Conservation (phyloP, 805 yeast genomes). For the Saccharomycopsis sp. region DNA sequence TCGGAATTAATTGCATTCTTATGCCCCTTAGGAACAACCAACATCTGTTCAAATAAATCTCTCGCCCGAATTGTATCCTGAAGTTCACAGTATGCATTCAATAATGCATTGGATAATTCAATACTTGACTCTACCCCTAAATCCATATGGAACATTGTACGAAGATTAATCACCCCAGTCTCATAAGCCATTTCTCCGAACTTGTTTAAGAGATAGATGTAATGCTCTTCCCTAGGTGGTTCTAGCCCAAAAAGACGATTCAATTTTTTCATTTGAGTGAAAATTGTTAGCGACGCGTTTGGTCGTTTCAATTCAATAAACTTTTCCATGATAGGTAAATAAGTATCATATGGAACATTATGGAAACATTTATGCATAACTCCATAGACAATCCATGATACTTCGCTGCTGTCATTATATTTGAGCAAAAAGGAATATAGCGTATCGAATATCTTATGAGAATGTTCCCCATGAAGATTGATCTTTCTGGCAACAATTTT, state of each 20-base stretch:
- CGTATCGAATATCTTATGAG: conserved; percentile 34
- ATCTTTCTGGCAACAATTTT: conserved; percentile 19
- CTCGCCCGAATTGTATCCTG: conserved; percentile 49
- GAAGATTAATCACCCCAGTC: conserved; percentile 58
- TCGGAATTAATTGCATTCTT: conserved; percentile 25
- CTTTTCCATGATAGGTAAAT: conserved; percentile 48
- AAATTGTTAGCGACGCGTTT: conserved; percentile 53
- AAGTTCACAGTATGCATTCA: conserved; percentile 54
- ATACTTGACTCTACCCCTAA: conserved; percentile 46
- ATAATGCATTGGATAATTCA: conserved; percentile 48
- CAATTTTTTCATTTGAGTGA: conserved; percentile 49
- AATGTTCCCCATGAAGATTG: conserved; percentile 18
- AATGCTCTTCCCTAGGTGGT: conserved; percentile 47
- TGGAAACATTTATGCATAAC: conserved; percentile 48
- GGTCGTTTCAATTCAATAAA: conserved; percentile 50
- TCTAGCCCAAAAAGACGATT: conserved; percentile 44
- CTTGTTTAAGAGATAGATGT: conserved; percentile 47
- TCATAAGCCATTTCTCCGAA: conserved; percentile 54
- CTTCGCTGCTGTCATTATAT: conserved; percentile 33
- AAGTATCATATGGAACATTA: conserved; percentile 48
- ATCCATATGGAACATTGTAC: conserved; percentile 58
- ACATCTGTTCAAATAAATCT: conserved; percentile 52
- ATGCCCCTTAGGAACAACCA: conserved; percentile 40
- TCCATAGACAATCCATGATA: conserved; percentile 56
- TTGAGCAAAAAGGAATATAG: conserved; percentile 40